These are phyloP conservation scores for Beta lomatogona DNA, from an alignment of 179 eudicot genomes.

Conservation along the genomic window DNA sequence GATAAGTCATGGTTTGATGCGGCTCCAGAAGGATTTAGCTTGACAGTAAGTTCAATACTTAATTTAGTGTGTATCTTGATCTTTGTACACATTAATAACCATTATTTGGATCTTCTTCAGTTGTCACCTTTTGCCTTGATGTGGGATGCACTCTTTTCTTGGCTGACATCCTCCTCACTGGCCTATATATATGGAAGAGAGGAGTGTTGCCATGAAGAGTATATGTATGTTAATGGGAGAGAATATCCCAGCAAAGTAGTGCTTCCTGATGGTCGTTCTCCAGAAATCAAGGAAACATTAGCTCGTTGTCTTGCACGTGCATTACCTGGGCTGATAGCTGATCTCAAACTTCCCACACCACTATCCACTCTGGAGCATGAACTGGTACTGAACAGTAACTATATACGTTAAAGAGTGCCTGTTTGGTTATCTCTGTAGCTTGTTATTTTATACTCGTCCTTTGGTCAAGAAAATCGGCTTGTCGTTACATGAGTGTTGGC, in stretches of 20 bases:
- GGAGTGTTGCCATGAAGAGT: constrained; percentile 73
- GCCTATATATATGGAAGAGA: constrained; percentile 91
- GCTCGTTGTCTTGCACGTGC: constrained; percentile 79
- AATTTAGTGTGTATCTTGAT: neutral
- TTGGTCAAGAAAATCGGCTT: neutral
- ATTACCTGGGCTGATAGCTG: constrained; percentile 66
- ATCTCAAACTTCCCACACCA: constrained; percentile 70
- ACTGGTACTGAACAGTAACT: constrained; percentile 47
- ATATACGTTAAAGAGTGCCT: neutral
- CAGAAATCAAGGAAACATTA: constrained; percentile 84
- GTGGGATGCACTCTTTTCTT: constrained; percentile 83
- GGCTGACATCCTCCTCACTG: constrained; percentile 88
- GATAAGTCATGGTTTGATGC: constrained; percentile 82
- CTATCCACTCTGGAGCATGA: constrained; percentile 65
- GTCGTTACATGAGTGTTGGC: neutral
- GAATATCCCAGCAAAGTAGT: constrained; percentile 72
- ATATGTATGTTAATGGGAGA: constrained; percentile 67
- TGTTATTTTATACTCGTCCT: neutral
- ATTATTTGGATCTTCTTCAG: constrained; percentile 45
- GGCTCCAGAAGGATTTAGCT: constrained; percentile 77
- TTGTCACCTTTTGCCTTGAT: constrained; percentile 86
- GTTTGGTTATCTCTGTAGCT: neutral
- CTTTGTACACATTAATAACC: constrained; percentile 10
- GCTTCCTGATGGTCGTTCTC: constrained; percentile 70
- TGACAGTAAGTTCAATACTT: constrained; percentile 49